Evolutionary conservation across 345 rosid genomes (phyloP), one percentile per base, ranked within the genome.

Genomic region (Linum trigynum): DNA sequence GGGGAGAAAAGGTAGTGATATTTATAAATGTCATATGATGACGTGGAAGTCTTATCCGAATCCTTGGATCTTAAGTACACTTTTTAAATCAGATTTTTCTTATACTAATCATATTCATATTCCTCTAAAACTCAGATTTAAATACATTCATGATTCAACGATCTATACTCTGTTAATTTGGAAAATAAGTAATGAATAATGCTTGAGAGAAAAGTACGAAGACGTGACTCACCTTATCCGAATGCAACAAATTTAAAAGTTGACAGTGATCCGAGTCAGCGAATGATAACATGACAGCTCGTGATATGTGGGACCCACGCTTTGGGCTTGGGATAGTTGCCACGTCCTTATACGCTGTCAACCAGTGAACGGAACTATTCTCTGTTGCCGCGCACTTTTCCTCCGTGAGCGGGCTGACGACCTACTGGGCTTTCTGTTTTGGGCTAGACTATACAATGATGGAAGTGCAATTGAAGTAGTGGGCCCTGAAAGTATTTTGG

Each of bases 31-130:
- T 43, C 6, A 11, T 43, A 43, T 43, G 50, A 4, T 43, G 50
- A 43, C 75, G 72, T 78, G 85, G 83, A 78, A 59, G 51, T 59
- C 11, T 76, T 76, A 78, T 82, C 84, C 81, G 62, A 73, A 69
- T 73, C 8, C 63, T 37, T 39, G 12, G 38, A 10, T 65, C 37
- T 0, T 63, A 69, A 69, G 72, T 23, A 23, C 32, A 23, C 32
- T 36, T 17, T 48, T 9, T 40, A 63, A 9, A 14, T 65, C 73
- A 66, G 58, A 59, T 23, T 23, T 23, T 42, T 7, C 23, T 65
- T 9, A 1, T 17, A 11, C 16, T 37, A 51, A 8, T 23, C 8
- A 3, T 7, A 51, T 65, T 38, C 32, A 65, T 17, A 39, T 39
- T 11, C 7, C 16, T 23, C 4, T 39, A 55, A 12, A 57, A 23